Evolutionary conservation across 768 basidiomycete genomes (phyloP), one percentile per base, ranked within the genome.

Genomic region (Naematelia encephala): DNA sequence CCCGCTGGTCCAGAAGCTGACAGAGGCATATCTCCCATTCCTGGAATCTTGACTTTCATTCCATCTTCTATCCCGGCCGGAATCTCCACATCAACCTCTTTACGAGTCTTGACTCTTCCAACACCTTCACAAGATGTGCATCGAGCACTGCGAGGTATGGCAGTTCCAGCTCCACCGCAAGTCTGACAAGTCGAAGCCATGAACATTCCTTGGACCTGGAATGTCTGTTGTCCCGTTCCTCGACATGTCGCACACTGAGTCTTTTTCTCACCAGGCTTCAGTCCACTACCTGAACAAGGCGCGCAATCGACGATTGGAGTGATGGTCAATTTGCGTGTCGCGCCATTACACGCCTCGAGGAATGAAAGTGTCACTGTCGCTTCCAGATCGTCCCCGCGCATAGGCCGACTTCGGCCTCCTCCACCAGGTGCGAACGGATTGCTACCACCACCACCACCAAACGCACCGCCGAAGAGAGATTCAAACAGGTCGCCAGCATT

Each of bases 21-120:
- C 39, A 93, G 77, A 28, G 96, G 87, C 21, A 86, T 86, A 78
- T 99, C 91, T 1, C 94, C 94, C 44, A 82, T 82, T 53, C 84
- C 84, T 13, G 88, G 84, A 23, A 98, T 80, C 50, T 88, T 86
- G 64, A 98, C 82, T 27, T 86, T 83, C 90, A 93, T 93, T 28
- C 93, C 93, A 71, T 97, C 91, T 78, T 98, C 93, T 44, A 94
- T 87, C 86, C 91, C 93, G 55, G 90, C 83, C 46, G 92, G 91
- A 57, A 99, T 84, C 63, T 88, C 84, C 50, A 99, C 86, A 45
- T 86, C 83, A 21, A 93, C 83, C 13, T 84, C 80, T 74, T 88
- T 90, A 68, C 85, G 84, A 67, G 82, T 81, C 72, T 89, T 87
- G 50, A 98, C 86, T 72, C 91, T 88, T 26, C 96, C 96, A 27